A percentile compares a stretch with the other conserved stretches of the same genome.
Evolutionary conservation across 192 early-diverging fungal species (phyloP).

Genomic region (Backusella liffmaniae): DNA sequence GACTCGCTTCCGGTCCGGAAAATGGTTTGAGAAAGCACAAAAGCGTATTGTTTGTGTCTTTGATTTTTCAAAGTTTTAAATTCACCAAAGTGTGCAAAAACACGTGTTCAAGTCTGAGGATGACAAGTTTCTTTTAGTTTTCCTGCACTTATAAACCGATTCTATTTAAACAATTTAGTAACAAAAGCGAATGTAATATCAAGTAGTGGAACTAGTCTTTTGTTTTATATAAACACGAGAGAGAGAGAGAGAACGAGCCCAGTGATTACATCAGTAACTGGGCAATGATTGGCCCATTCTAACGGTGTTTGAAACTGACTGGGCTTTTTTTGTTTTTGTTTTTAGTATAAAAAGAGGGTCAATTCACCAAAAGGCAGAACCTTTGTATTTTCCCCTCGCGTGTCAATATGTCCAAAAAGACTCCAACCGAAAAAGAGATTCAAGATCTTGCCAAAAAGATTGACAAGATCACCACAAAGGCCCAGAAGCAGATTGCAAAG

Average conservation of each 20-base stretch:
- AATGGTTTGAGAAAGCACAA: not conserved
- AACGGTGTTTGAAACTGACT: not conserved
- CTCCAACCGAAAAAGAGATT: conserved; percentile 23
- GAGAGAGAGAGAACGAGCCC: not conserved
- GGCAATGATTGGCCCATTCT: not conserved
- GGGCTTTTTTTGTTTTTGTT: not conserved
- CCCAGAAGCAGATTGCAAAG: conserved; percentile 9
- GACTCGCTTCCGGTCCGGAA: not conserved
- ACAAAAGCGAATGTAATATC: not conserved
- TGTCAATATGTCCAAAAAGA: not conserved
- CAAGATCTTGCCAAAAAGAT: conserved; percentile 18
- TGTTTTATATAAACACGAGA: not conserved
- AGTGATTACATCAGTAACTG: not conserved
- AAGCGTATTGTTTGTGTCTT: no score
- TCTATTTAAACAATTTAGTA: not conserved
- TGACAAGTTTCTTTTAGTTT: not conserved
- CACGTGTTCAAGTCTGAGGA: not conserved
- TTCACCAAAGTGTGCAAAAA: not conserved
- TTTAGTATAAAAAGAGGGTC: not conserved
- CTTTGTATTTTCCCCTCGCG: not conserved
- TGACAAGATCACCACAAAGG: conserved; percentile 20
- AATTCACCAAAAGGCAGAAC: no score
- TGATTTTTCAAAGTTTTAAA: no score
- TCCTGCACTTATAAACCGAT: not conserved
- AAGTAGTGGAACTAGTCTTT: not conserved